These are phyloP conservation scores for Boletus pseudopeckii DNA, from an alignment of 768 basidiomycete genomes.

Conservation along the genomic window DNA sequence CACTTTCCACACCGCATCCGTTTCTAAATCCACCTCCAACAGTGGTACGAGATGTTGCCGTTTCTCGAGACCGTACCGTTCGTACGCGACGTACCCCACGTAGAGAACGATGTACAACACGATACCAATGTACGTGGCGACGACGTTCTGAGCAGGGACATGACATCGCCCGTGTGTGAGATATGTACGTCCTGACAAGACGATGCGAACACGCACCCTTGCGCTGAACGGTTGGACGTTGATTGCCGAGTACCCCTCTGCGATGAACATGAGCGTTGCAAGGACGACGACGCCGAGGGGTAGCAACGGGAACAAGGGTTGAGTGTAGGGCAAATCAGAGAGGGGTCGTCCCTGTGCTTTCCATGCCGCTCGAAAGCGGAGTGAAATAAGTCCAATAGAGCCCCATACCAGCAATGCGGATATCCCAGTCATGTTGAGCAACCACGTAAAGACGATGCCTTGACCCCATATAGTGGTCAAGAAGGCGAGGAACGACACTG, in stretches of 20 bases:
- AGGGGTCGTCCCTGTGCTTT: conserved; percentile 47
- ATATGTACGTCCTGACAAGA: background rate
- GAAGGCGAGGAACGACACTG: conserved; percentile 49
- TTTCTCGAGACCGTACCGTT: conserved; percentile 30
- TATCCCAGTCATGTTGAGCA: conserved; percentile 62
- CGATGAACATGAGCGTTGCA: conserved; percentile 50
- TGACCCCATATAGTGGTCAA: conserved; percentile 57
- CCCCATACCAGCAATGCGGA: conserved; percentile 68
- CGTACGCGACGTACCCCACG: conserved; percentile 41
- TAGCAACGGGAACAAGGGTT: conserved; percentile 53
- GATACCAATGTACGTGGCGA: conserved; percentile 55
- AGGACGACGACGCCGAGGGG: conserved; percentile 49
- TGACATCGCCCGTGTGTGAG: background rate
- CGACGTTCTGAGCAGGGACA: conserved; percentile 40
- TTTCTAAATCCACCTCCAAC: conserved; percentile 47
- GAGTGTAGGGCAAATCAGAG: conserved; percentile 54
- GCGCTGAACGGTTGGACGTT: conserved; percentile 42
- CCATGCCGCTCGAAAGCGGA: conserved; percentile 66
- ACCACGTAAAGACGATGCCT: conserved; percentile 54
- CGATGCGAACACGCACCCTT: conserved; percentile 30
- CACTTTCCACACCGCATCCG: conserved; percentile 49
- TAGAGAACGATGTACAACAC: conserved; percentile 46
- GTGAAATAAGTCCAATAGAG: conserved; percentile 49
- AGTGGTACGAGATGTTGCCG: conserved; percentile 40
- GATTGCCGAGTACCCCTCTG: conserved; percentile 51